Evolutionary conservation across 1,139 yeast species (phyloP).

Genomic region (Yamadazyma membranifaciens): DNA sequence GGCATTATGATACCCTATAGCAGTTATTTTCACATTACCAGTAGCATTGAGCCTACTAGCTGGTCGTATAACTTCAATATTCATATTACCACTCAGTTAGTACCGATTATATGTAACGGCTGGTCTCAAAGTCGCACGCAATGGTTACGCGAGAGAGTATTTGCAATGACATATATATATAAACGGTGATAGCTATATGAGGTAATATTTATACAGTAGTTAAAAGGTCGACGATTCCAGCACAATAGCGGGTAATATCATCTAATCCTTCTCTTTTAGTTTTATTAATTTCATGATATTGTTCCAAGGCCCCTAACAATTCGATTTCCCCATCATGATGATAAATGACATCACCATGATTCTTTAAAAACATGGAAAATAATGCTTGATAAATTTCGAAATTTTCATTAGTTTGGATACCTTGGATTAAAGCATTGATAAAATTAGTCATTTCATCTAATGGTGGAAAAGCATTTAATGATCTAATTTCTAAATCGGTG

Average conservation of each 20-base stretch:
- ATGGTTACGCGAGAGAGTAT: neutral
- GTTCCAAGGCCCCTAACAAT: conserved; percentile 43
- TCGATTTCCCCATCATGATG: conserved; percentile 35
- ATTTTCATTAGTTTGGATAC: conserved; percentile 56
- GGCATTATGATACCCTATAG: conserved; percentile 20
- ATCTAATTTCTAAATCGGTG: conserved; percentile 83
- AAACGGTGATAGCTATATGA: neutral
- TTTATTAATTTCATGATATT: conserved; percentile 28
- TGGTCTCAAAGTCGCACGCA: conserved; percentile 1
- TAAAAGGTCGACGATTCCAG: conserved; percentile 75
- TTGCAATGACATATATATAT: neutral
- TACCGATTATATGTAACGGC: neutral
- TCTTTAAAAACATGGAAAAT: conserved; percentile 68
- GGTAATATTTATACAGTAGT: conserved; percentile 18
- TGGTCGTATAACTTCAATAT: conserved; percentile 17
- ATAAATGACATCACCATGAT: conserved; percentile 81
- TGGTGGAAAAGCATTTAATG: conserved; percentile 66
- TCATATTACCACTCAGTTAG: conserved; percentile 1
- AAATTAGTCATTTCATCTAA: conserved; percentile 64
- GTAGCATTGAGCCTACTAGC: conserved; percentile 16
- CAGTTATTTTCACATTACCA: conserved; percentile 20
- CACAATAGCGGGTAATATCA: conserved; percentile 72
- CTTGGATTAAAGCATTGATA: conserved; percentile 61
- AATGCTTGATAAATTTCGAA: conserved; percentile 77
- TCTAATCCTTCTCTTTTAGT: conserved; percentile 54